phyloP scores from a whole-genome alignment of 768 basidiomycete species.

The Psilocybe sp. region DNA sequence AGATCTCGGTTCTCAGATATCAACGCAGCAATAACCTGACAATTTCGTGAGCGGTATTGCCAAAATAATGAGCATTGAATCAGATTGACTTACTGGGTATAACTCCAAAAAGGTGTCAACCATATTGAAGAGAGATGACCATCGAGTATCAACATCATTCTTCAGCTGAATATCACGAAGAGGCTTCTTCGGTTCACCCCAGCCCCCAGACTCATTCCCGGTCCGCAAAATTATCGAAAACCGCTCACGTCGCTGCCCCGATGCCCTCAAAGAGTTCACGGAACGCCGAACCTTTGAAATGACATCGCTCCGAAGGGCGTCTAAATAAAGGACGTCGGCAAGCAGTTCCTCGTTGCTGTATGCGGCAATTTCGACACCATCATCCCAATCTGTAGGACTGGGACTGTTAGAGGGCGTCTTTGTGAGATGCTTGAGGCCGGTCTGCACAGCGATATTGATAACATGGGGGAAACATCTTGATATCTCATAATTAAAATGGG shows the following conservation, averaged over 20 bases:
- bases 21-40: too few species aligned
- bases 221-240: constrained; percentile 21
- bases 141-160: constrained; percentile 26
- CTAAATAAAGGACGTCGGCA: constrained; percentile 6
- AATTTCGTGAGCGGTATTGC: too few species aligned
- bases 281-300: constrained; percentile 17
- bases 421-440: constrained; percentile 20
- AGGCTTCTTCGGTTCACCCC: neutral
- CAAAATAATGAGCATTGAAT: neutral
- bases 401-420: constrained; percentile 1
- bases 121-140: constrained; percentile 33
- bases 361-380: too few species aligned
- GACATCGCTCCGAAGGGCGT: constrained; percentile 18
- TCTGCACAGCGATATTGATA: constrained; percentile 25
- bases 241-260: constrained; percentile 26
- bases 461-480: constrained; percentile 27
- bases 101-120: constrained; percentile 23
- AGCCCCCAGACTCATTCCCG: constrained; percentile 18
- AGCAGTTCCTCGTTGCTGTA: too few species aligned
- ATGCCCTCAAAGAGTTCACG: constrained; percentile 23
- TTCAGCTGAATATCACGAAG: constrained; percentile 18
- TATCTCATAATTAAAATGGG: too few species aligned
- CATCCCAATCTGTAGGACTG: too few species aligned
- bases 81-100: constrained; percentile 13
- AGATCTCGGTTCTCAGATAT: too few species aligned